Conservation (phyloP, 164 flowering plant genomes). For the Liquidambar formosana region DNA sequence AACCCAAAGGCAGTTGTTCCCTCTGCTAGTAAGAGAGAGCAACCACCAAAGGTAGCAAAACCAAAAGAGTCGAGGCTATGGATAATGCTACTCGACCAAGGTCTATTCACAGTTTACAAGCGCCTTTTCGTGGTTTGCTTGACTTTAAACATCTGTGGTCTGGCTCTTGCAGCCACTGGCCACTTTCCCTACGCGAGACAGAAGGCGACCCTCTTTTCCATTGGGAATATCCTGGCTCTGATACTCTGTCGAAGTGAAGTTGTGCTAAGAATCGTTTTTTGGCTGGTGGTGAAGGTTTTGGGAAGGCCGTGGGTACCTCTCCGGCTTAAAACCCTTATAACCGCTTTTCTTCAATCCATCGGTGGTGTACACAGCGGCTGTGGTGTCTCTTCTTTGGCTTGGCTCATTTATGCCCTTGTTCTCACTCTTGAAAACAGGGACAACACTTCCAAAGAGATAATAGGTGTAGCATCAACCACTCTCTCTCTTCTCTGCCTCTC, state of each 20-base stretch:
- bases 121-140: constrained; percentile 21
- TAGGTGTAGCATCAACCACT: constrained; percentile 35
- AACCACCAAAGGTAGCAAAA: background rate
- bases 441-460: constrained; percentile 31
- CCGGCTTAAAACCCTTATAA: constrained; percentile 35
- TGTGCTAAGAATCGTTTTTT: constrained; percentile 36
- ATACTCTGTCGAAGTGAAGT: constrained; percentile 51
- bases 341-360: constrained; percentile 48
- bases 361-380: constrained; percentile 56
- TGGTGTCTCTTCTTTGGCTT: constrained; percentile 45
- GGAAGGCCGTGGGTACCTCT: constrained; percentile 48
- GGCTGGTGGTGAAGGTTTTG: constrained; percentile 38
- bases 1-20: background rate
- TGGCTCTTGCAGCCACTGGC: constrained; percentile 41
- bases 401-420: constrained; percentile 45
- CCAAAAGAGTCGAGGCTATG: constrained; percentile 30
- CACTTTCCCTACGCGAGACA: constrained; percentile 34
- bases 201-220: constrained; percentile 38
- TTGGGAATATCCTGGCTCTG: constrained; percentile 41
- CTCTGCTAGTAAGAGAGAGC: background rate
- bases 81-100: constrained; percentile 29
- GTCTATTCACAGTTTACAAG: constrained; percentile 23
- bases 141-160: constrained; percentile 21
- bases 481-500: constrained; percentile 38
- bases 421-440: constrained; percentile 34